Conservation (phyloP, 116 monocot species). For the Zostera marina region DNA sequence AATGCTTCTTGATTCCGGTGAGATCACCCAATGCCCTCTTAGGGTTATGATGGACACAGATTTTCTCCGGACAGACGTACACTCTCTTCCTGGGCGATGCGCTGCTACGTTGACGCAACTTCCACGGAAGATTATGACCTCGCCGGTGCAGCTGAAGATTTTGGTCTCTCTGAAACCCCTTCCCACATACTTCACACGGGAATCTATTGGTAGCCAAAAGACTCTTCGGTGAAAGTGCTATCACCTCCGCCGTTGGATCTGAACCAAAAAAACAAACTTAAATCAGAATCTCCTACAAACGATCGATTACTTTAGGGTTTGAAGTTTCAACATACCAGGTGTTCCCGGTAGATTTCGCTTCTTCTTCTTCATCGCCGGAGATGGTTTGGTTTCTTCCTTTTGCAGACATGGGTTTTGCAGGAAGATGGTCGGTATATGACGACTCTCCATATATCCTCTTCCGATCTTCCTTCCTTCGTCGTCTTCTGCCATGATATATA, state of each 20-base stretch:
- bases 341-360: constrained; percentile 87
- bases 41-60: constrained; percentile 55
- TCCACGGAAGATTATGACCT: constrained; percentile 76
- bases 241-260: constrained; percentile 72
- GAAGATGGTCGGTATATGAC: constrained; percentile 20
- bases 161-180: constrained; percentile 72
- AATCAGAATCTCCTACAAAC: background rate
- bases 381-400: constrained; percentile 8
- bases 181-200: constrained; percentile 60
- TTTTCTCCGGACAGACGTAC: constrained; percentile 65
- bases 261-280: background rate
- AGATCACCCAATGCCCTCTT: constrained; percentile 55
- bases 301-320: background rate
- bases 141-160: constrained; percentile 74
- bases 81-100: constrained; percentile 55
- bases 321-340: constrained; percentile 39
- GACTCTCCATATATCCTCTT: constrained; percentile 13
- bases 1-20: constrained; percentile 82
- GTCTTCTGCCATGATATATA: background rate
- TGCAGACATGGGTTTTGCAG: constrained; percentile 4
- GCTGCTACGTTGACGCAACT: constrained; percentile 46
- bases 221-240: constrained; percentile 56
- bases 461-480: background rate
- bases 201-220: constrained; percentile 64
- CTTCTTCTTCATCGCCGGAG: constrained; percentile 68